phyloP scores from a whole-genome alignment of 331 rosid genomes.

The Quercus phellos region DNA sequence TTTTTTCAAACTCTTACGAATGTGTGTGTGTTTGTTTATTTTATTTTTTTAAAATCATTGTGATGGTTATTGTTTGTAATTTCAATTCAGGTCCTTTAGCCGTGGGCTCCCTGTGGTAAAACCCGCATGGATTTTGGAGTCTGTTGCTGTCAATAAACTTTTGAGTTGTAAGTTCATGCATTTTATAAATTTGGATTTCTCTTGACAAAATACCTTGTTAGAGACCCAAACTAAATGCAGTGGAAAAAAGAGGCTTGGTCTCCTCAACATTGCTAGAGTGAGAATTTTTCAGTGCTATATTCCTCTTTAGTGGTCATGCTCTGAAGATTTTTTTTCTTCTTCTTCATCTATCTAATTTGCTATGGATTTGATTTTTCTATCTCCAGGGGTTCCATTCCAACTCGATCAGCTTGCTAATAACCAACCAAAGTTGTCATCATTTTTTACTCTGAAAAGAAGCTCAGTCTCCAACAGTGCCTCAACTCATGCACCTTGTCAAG shows the following conservation, averaged over 20 bases:
- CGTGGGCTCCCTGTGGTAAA: slow-evolving; percentile 86
- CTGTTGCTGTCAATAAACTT: slow-evolving; percentile 69
- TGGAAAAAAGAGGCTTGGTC: neutral
- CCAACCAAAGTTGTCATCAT: slow-evolving; percentile 68
- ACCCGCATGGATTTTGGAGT: slow-evolving; percentile 85
- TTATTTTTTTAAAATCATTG: neutral
- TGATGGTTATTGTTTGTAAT: slow-evolving; percentile 13
- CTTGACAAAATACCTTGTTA: neutral
- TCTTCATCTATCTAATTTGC: neutral
- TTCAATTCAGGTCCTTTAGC: slow-evolving; percentile 68
- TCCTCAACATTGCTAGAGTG: neutral
- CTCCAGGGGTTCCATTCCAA: slow-evolving; percentile 78
- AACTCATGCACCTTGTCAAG: slow-evolving; percentile 23
- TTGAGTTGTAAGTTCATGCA: slow-evolving; percentile 63
- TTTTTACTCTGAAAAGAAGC: slow-evolving; percentile 51
- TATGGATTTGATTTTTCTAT: slow-evolving; percentile 12
- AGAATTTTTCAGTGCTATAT: neutral
- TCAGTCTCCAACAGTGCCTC: slow-evolving; percentile 23
- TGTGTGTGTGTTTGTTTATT: neutral
- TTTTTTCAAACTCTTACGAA: slow-evolving; percentile 2
- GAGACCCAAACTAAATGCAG: neutral
- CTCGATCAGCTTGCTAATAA: slow-evolving; percentile 62
- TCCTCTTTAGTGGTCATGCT: neutral
- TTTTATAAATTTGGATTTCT: slow-evolving; percentile 16
- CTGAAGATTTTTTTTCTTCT: neutral